phyloP scores from a whole-genome alignment of 345 rosid species.

The Raphanus sativus region DNA sequence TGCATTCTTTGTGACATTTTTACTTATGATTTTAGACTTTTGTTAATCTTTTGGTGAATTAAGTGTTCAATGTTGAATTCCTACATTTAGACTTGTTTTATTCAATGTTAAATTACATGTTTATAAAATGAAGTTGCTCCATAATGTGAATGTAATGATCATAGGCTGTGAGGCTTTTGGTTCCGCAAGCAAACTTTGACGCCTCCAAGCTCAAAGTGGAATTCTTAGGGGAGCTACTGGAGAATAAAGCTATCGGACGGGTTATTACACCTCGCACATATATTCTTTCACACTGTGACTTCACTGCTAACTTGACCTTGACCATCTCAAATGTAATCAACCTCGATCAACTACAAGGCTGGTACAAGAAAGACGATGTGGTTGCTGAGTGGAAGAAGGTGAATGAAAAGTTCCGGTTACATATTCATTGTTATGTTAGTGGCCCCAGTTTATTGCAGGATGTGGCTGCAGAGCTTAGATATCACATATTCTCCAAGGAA shows the following conservation, averaged over 20 bases:
- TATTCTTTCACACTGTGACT: conserved; percentile 88
- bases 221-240: conserved; percentile 41
- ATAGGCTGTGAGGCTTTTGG: conserved; percentile 75
- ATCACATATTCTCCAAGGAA: conserved; percentile 91
- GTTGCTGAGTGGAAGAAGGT: conserved; percentile 92
- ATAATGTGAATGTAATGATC: conserved; percentile 2
- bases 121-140: background rate
- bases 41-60: background rate
- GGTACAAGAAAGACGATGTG: conserved; percentile 88
- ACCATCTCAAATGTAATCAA: conserved; percentile 75
- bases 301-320: conserved; percentile 81
- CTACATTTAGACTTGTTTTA: background rate
- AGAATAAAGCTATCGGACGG: conserved; percentile 39
- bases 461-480: conserved; percentile 83
- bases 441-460: conserved; percentile 68
- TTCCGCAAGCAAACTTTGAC: conserved; percentile 80
- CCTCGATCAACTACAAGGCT: conserved; percentile 82
- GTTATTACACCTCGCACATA: conserved; percentile 67
- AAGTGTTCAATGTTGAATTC: background rate
- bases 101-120: background rate
- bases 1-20: background rate
- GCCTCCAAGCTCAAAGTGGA: conserved; percentile 82
- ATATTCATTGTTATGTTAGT: conserved; percentile 79
- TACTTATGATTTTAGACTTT: background rate
- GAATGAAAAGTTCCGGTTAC: conserved; percentile 57